phyloP scores from a whole-genome alignment of 257 asterid species.

The Petunia secreta region DNA sequence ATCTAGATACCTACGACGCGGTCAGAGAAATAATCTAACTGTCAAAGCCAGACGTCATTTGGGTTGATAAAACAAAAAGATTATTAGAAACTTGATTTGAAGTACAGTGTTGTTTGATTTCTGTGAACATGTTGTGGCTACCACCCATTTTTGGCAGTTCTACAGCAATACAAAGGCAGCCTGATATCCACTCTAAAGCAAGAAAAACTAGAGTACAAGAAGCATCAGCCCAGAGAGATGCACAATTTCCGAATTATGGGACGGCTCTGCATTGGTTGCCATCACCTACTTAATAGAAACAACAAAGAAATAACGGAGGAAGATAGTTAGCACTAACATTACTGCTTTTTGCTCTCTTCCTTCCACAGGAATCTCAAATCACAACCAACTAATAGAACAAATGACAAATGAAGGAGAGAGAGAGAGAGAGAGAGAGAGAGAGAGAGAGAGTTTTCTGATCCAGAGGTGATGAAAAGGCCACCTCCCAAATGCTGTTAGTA shows the following conservation, averaged over 20 bases:
- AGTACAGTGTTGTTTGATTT: not conserved
- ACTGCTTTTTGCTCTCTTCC: conserved; percentile 26
- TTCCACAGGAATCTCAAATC: conserved; percentile 34
- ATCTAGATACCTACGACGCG: not conserved
- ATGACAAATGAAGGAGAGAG: conserved; percentile 32
- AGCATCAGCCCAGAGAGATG: conserved; percentile 3
- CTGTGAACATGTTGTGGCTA: conserved; percentile 15
- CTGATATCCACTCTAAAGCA: not conserved
- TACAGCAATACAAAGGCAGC: conserved; percentile 20
- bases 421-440: conserved; percentile 27
- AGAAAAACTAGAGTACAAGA: conserved; percentile 15
- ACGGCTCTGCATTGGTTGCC: conserved; percentile 23
- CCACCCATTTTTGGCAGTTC: conserved; percentile 18
- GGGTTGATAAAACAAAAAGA: conserved; percentile 1
- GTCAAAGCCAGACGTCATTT: conserved; percentile 14
- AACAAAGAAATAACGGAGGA: conserved; percentile 16
- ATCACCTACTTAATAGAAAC: conserved; percentile 25
- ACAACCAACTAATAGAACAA: conserved; percentile 50
- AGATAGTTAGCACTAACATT: conserved; percentile 23
- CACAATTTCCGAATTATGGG: conserved; percentile 22
- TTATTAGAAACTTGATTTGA: not conserved
- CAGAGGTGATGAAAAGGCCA: conserved; percentile 51
- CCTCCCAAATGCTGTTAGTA: conserved; percentile 54
- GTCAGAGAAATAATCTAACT: conserved; percentile 14
- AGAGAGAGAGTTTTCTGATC: conserved; percentile 31